phyloP scores from a whole-genome alignment of 768 basidiomycete genomes.

The Suillus hirtellus region DNA sequence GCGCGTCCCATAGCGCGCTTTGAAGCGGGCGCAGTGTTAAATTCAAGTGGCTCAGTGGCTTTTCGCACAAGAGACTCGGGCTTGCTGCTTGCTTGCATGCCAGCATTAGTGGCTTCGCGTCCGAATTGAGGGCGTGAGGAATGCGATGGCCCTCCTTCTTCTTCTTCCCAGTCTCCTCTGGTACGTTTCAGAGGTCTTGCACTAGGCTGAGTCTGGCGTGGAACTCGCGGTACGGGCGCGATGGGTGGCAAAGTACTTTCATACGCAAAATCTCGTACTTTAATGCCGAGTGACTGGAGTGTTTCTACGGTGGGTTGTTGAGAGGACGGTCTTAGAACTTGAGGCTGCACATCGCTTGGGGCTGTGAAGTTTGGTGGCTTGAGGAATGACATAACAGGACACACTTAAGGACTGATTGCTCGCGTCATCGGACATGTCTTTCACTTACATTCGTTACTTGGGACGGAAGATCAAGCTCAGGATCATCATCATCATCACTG shows the following conservation, averaged over 20 bases:
- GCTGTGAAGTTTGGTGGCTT: constrained; percentile 21
- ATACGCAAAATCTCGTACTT: constrained; percentile 64
- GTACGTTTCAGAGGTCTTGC: constrained; percentile 39
- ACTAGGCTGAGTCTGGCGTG: constrained; percentile 50
- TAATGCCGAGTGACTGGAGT: constrained; percentile 37
- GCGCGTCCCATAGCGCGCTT: constrained; percentile 9
- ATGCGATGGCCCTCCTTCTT: constrained; percentile 20
- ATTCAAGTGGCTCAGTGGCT: constrained; percentile 36
- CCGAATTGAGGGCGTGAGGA: constrained; percentile 24
- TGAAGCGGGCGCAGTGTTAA: not conserved
- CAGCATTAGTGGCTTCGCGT: constrained; percentile 1
- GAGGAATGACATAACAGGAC: constrained; percentile 24
- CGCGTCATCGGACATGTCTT: constrained; percentile 30
- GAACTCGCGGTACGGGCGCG: constrained; percentile 46
- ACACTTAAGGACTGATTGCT: constrained; percentile 34
- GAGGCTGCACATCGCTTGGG: constrained; percentile 17
- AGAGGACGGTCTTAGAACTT: constrained; percentile 12
- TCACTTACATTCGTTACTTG: constrained; percentile 38
- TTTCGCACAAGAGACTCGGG: constrained; percentile 31
- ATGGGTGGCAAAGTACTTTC: constrained; percentile 67
- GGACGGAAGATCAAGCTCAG: constrained; percentile 24
- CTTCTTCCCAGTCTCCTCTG: constrained; percentile 34
- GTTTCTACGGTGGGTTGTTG: constrained; percentile 39
- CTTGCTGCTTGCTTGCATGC: constrained; percentile 20
- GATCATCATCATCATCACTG: constrained; percentile 19